Evolutionary conservation across 1,284 basidiomycete species (phyloP), one percentile per base, ranked within the genome.

Genomic region (Cryptococcus sp.): DNA sequence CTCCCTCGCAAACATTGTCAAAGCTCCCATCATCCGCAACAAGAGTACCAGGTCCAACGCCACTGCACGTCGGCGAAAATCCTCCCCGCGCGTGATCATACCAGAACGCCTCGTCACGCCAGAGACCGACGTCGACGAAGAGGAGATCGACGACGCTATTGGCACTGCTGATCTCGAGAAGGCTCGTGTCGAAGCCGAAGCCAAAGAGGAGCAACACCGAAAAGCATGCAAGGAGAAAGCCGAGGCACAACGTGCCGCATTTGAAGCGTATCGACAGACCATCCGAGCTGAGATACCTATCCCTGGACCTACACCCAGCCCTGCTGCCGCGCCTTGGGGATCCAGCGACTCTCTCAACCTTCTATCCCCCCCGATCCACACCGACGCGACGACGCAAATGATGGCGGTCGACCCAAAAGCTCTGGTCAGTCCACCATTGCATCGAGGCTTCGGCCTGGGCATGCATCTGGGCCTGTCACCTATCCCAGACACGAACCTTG

Each of bases 151-250:
- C 39, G 69, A 70, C 44, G 71, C 71, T 5, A 73, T 77, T 50
- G 75, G 75, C 1, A 68, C 73, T 1, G 73, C 61, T 16, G 75
- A 77, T 47, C 57, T 77, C 3, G 75, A 77, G 44, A 57, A 53
- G 10, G 75, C 71, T 8, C 57, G 66, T 22, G 68, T 64, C 1
- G 75, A 77, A 52, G 75, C 75, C 5, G 67, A 73, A 42, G 69
- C 64, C 1, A 60, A 60, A 44, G 73, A 75, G 56, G 73, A 75
- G 46, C 56, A 69, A 47, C 61, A 66, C 49, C 64, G 67, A 10
- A 66, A 67, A 19, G 61, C 62, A n/a, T 61, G 59, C 52, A 58
- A 66, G n/a, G 71, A 66, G 19, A 67, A 68, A 38, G 69, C 66
- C 0, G 73, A 74, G 55, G 62, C 70, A 51, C 66, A 69, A 17